A percentile compares a stretch with the other conserved stretches of the same genome.
Conservation (phyloP, 176 grass and related monocot species). For the Oryza glumipatula region DNA sequence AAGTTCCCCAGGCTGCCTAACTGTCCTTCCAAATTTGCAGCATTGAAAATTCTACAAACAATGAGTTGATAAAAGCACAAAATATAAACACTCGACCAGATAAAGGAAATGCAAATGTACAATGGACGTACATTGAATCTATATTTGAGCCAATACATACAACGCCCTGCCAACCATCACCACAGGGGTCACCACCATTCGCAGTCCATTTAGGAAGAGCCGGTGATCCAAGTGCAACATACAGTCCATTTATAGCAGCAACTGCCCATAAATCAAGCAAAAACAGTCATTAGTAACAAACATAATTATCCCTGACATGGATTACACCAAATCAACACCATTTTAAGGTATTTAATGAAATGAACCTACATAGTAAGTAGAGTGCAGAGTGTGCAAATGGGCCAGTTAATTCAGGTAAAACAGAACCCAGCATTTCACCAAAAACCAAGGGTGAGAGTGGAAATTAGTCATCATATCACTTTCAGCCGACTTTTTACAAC, state of each 20-base stretch:
- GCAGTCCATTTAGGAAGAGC: constrained; percentile 75
- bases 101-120: constrained; percentile 41
- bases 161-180: constrained; percentile 85
- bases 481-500: constrained; percentile 4
- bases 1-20: constrained; percentile 71
- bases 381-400: not conserved
- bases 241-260: constrained; percentile 90
- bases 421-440: constrained; percentile 28
- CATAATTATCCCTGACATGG: constrained; percentile 4
- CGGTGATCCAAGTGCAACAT: constrained; percentile 68
- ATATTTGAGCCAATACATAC: constrained; percentile 73
- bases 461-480: constrained; percentile 13
- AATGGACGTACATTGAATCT: constrained; percentile 74
- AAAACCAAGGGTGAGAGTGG: not conserved
- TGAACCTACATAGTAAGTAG: not conserved
- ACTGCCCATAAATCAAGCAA: constrained; percentile 45
- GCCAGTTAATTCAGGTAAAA: constrained; percentile 5
- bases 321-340: not conserved
- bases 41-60: constrained; percentile 75
- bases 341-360: not conserved
- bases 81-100: constrained; percentile 32
- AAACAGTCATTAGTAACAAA: constrained; percentile 19
- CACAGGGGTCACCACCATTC: constrained; percentile 86
- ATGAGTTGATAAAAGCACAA: constrained; percentile 42
- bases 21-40: constrained; percentile 75